Base-by-base conservation (phyloP, 495 filamentous ascomycete genomes). In the Penicillium longicatenatum region DNA sequence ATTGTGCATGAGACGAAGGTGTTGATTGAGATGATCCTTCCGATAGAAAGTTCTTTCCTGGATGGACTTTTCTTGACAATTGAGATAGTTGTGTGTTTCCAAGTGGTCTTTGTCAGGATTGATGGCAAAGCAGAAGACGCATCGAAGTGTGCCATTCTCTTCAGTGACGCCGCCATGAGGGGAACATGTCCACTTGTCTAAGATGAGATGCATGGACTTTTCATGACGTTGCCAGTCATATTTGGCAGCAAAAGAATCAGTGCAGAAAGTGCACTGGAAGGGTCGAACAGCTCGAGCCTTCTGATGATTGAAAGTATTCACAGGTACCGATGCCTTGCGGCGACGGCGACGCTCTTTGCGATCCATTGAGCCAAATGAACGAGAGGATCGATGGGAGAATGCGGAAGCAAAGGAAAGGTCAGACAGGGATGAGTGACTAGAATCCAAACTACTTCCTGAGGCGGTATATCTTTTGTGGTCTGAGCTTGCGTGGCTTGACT, bases 191-290 rank as follows among this genome's bases (percentile, higher is more conserved):
- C 91, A 96, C 60, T 89, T 88, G 62, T 96, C 91, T 2, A 96
- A 80, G 22, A 86, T 87, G 35, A 96, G 67, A 69, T 96, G 91
- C 50, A 93, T 76, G 9, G 89, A 91, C 65, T 93, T 96, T 69
- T 96, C 91, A 72, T 96, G 91, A 39, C 91, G 82, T 65, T 92
- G 88, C 91, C 91, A 96, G 72, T 96, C 91, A 72, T 93, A 91
- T 69, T 96, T 96, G 37, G 88, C 89, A 57, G 88, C 85, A 72
- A 94, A 96, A 0, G 86, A 88, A 58, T 93, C 90, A 10, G 89
- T 90, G 68, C 91, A 96, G 77, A 96, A 96, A n/a, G 91, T 96
- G 68, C 91, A 96, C 72, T 93, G 89, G 69, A 86, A 96, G 16
- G 88, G 75, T 54, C 77, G 76, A 59, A 68, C 60, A 20, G 70